Evolutionary conservation across 352 stramenopile species (phyloP).

Genomic region (Phytophthora fragariaefolia): DNA sequence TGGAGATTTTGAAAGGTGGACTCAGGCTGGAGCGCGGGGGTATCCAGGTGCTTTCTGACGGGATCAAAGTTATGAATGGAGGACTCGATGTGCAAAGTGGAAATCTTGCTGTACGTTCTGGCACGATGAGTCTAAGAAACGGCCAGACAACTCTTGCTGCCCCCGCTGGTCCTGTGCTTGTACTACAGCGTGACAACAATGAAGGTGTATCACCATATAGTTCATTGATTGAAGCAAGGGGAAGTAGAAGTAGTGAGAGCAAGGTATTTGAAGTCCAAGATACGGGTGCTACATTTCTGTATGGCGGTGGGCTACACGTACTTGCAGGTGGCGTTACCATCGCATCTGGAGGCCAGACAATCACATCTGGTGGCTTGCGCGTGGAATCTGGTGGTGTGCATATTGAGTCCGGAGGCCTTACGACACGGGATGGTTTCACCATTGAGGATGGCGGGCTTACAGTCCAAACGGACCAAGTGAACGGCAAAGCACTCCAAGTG

Average conservation of each 20-base stretch:
- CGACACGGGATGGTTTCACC: constrained; percentile 56
- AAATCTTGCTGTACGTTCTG: constrained; percentile 47
- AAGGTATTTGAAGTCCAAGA: constrained; percentile 66
- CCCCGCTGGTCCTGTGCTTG: constrained; percentile 25
- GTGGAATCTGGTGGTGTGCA: constrained; percentile 63
- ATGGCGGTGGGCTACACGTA: constrained; percentile 62
- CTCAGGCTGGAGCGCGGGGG: constrained; percentile 64
- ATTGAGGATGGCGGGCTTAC: constrained; percentile 69
- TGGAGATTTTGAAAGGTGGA: constrained; percentile 66
- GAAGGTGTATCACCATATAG: constrained; percentile 26
- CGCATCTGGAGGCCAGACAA: constrained; percentile 61
- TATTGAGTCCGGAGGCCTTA: constrained; percentile 60
- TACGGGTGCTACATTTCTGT: constrained; percentile 57
- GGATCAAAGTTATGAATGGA: constrained; percentile 53
- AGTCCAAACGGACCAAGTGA: constrained; percentile 53
- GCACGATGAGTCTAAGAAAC: constrained; percentile 49
- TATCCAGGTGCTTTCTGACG: constrained; percentile 65
- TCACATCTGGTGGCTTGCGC: constrained; percentile 61
- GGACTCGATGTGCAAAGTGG: constrained; percentile 52
- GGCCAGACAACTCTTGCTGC: constrained; percentile 41
- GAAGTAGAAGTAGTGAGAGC: constrained; percentile 26
- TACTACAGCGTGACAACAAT: constrained; percentile 33
- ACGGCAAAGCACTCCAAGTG: constrained; percentile 52
- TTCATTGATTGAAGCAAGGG: constrained; percentile 40
- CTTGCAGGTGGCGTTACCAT: constrained; percentile 59